These are phyloP conservation scores for Rhipidocladum racemiflorum DNA, from an alignment of 176 grass and related monocot genomes.

Conservation along the genomic window DNA sequence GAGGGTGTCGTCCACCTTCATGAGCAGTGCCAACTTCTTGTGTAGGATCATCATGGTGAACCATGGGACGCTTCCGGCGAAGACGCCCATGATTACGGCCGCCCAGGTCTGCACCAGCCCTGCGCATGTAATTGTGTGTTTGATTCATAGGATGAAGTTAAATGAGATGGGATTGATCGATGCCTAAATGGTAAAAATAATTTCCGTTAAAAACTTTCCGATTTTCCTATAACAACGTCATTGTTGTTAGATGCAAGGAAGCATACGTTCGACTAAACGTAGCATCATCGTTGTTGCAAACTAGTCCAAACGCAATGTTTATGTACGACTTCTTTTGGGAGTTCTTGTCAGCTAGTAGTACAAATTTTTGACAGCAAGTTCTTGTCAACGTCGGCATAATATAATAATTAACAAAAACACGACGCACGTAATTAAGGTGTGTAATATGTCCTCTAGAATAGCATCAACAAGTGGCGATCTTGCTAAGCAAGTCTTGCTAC, in stretches of 20 bases:
- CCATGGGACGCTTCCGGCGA: slow-evolving; percentile 75
- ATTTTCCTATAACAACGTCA: background rate
- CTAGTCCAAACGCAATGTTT: background rate
- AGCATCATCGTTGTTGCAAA: background rate
- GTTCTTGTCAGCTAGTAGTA: background rate
- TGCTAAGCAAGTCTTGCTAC: background rate
- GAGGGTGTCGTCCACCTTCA: slow-evolving; percentile 66
- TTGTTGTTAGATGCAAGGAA: background rate
- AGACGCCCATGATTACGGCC: slow-evolving; percentile 57
- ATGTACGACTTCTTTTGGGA: background rate
- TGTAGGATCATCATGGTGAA: slow-evolving; percentile 89
- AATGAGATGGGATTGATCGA: no score
- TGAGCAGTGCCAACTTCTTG: slow-evolving; percentile 68
- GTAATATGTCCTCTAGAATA: background rate
- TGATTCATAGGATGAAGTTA: no score
- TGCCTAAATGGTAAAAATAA: background rate
- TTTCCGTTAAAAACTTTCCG: background rate
- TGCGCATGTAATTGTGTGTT: slow-evolving; percentile 21
- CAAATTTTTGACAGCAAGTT: background rate
- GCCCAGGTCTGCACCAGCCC: slow-evolving; percentile 72
- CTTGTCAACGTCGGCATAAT: background rate
- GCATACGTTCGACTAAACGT: no score
- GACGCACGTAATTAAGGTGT: no score
- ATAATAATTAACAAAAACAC: background rate
- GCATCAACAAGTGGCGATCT: background rate